These are phyloP conservation scores for Craspedostauros australis DNA, from an alignment of 108 stramenopile genomes.

Conservation along the genomic window DNA sequence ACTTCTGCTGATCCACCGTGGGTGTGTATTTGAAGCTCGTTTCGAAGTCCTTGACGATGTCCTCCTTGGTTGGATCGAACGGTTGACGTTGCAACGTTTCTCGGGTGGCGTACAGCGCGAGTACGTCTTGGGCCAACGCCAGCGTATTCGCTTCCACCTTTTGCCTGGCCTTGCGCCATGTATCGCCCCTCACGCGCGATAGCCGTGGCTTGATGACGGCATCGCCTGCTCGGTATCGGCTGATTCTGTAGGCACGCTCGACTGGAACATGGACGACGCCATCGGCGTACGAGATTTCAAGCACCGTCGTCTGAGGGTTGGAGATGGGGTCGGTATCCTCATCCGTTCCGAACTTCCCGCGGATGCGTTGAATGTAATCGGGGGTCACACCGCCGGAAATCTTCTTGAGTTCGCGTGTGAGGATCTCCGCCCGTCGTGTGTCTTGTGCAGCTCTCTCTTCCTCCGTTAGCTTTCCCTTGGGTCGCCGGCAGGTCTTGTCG, in stretches of 20 bases:
- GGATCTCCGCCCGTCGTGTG: conserved; percentile 45
- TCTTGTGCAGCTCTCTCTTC: conserved; percentile 49
- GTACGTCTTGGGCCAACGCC: conserved; percentile 71
- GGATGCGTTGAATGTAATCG: conserved; percentile 49
- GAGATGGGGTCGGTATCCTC: conserved; percentile 67
- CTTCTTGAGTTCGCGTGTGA: conserved; percentile 38
- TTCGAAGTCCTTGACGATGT: conserved; percentile 59
- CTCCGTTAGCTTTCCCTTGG: conserved; percentile 51
- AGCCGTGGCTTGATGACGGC: conserved; percentile 66
- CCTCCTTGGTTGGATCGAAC: conserved; percentile 60
- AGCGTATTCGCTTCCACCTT: conserved; percentile 69
- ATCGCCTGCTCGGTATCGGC: conserved; percentile 72
- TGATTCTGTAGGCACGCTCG: conserved; percentile 72
- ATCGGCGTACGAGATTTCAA: conserved; percentile 71
- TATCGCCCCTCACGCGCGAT: conserved; percentile 63
- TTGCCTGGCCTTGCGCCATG: conserved; percentile 69
- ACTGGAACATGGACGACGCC: conserved; percentile 78
- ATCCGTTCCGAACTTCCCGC: conserved; percentile 58
- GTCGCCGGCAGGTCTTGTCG: conserved; percentile 52
- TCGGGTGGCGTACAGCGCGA: conserved; percentile 59
- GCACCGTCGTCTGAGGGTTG: conserved; percentile 61
- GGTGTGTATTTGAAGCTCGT: conserved; percentile 71
- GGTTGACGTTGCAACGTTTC: conserved; percentile 58
- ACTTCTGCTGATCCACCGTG: conserved; percentile 81
- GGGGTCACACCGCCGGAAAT: conserved; percentile 18